Base-by-base conservation (phyloP, 768 basidiomycete genomes). In the Phlebiopsis flavidoalba region DNA sequence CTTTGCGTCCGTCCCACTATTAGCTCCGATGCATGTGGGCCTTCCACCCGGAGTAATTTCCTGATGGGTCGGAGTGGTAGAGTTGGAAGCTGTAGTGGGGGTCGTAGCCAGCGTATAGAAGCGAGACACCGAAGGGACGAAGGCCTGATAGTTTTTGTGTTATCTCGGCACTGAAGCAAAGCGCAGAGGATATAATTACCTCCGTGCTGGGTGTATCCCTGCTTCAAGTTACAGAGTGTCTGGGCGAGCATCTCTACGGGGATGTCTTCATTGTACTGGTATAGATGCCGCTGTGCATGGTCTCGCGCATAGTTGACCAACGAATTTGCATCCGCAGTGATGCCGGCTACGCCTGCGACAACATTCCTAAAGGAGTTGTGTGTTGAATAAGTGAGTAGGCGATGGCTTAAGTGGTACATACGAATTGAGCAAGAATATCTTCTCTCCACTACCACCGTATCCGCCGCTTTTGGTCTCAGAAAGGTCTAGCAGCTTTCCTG, bases 1-100 rank as follows among this genome's bases (percentile, higher is more conserved):
- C 91, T 93, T 74, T 95, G 93, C 19, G 95, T n/a, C 95, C 0
- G 95, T 97, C 45, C 94, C 91, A 72, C 91, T 97, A 78, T 98
- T 99, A 7, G 95, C 92, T n/a, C 97, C 96, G 66, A 99, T 93
- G 73, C 93, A 97, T 12, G 95, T 97, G 47, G n/a, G 96, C 97
- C 75, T 98, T 98, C 89, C 95, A 98, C 12, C 96, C 96, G 0
- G 89, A 91, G 75, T 98, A 99, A 76, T 98, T 99, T 11, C 97
- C 97, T 49, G 94, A 96, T 2, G 96, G 97, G 72, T 98, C 97
- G 7, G 93, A 95, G 73, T 97, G 95, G 79, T 98, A 99, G 22
- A 99, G 84, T 72, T 99, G 97, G 83, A 98, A 97, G 60, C 86
- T 77, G 75, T 98, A 94, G 72, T 97, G 91, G 51, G 93, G 87